Evolutionary conservation across 352 stramenopile species (phyloP).

Genomic region (Globisporangium cylindrosporum): DNA sequence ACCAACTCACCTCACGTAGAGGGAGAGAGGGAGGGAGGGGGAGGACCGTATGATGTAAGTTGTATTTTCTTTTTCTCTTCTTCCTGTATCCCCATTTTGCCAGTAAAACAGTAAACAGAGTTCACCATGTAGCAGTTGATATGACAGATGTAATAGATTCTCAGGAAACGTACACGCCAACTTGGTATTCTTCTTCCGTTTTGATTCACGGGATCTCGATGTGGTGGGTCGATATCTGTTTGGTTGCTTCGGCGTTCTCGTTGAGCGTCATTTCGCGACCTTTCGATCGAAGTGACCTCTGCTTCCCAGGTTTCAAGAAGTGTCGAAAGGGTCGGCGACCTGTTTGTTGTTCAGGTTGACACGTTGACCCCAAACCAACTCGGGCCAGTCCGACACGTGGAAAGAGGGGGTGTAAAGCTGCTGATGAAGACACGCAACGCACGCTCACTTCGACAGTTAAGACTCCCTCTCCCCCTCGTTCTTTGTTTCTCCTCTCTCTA

Average conservation of each 20-base stretch:
- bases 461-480: neutral
- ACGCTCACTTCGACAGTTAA: neutral
- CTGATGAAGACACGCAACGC: neutral
- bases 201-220: too few relatives aligned
- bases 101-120: neutral
- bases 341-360: too few relatives aligned
- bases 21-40: too few relatives aligned
- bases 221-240: too few relatives aligned
- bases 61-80: neutral
- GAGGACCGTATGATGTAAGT: neutral
- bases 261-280: too few relatives aligned
- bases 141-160: neutral
- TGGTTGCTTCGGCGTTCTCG: too few relatives aligned
- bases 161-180: neutral
- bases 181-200: neutral
- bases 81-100: neutral
- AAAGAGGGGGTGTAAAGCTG: neutral
- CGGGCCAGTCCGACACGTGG: too few relatives aligned
- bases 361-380: too few relatives aligned
- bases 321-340: too few relatives aligned
- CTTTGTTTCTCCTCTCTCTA: neutral
- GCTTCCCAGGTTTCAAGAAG: too few relatives aligned
- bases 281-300: too few relatives aligned
- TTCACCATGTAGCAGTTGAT: neutral
- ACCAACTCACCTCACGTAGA: too few relatives aligned